These are phyloP conservation scores for Camelina sativa DNA, from an alignment of 345 rosid genomes.

Conservation along the genomic window DNA sequence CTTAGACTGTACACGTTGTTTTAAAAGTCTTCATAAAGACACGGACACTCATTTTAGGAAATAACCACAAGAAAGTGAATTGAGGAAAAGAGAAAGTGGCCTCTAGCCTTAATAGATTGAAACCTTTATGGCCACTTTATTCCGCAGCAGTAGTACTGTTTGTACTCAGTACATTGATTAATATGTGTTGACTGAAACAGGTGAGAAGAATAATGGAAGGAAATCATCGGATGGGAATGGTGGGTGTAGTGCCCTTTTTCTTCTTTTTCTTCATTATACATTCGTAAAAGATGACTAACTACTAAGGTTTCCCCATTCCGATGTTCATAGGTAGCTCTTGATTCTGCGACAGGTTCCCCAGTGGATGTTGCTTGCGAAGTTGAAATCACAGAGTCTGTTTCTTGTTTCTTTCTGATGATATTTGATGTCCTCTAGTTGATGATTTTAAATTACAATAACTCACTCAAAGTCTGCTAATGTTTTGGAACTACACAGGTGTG, in stretches of 20 bases:
- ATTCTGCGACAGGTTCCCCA: constrained; percentile 66
- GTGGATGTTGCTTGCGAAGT: constrained; percentile 96
- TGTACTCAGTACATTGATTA: constrained; percentile 26
- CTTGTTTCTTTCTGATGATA: constrained; percentile 23
- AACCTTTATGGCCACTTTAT: neutral
- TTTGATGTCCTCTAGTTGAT: neutral
- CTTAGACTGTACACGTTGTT: constrained; percentile 7
- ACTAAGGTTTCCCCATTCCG: constrained; percentile 14
- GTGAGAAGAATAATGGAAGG: constrained; percentile 99
- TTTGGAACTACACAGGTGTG: constrained; percentile 65
- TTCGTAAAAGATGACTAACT: constrained; percentile 31
- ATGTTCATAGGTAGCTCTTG: constrained; percentile 71
- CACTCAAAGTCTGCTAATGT: constrained; percentile 26
- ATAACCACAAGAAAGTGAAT: neutral
- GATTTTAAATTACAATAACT: neutral
- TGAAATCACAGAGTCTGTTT: constrained; percentile 92
- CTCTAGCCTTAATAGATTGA: constrained; percentile 6
- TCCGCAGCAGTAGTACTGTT: constrained; percentile 20
- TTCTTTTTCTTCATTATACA: constrained; percentile 20
- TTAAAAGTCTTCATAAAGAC: constrained; percentile 12
- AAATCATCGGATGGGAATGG: constrained; percentile 98
- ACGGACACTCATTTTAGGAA: neutral
- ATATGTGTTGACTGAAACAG: constrained; percentile 43
- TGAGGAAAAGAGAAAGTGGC: constrained; percentile 8
- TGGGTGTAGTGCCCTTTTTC: constrained; percentile 37